These are phyloP conservation scores for Sarcocystis neurona DNA, from an alignment of 169 alveolate species.

Conservation along the genomic window DNA sequence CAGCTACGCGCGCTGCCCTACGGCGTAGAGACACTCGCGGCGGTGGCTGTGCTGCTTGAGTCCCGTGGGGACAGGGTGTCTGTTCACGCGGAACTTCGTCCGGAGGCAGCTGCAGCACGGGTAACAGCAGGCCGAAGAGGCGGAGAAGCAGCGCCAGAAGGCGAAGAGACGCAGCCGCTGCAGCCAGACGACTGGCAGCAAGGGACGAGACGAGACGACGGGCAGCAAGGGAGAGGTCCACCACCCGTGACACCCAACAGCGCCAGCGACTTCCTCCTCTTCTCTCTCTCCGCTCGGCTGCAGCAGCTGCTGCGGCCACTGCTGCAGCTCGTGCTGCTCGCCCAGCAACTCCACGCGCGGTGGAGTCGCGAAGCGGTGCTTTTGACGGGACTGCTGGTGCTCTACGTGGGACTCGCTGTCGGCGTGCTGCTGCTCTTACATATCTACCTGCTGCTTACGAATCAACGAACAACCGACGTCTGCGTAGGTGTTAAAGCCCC, in stretches of 20 bases:
- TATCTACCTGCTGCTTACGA: conserved; percentile 24
- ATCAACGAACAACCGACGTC: neutral
- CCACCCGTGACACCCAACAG: too few species aligned
- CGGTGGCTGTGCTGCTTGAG: too few species aligned
- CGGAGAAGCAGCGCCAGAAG: neutral
- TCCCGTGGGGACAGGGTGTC: too few species aligned
- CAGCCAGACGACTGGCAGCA: neutral
- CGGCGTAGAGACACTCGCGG: neutral
- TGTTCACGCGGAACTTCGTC: too few species aligned
- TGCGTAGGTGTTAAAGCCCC: neutral
- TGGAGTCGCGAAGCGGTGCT: neutral
- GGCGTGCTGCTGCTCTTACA: conserved; percentile 3
- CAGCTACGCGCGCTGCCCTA: neutral
- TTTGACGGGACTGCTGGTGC: neutral
- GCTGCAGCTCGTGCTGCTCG: neutral
- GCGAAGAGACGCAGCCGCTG: neutral
- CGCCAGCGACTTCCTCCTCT: too few species aligned
- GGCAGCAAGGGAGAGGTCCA: too few species aligned
- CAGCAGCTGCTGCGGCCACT: too few species aligned
- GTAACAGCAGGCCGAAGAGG: neutral
- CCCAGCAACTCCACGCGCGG: neutral
- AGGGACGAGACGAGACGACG: neutral
- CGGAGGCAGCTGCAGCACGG: neutral
- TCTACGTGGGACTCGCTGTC: conserved; percentile 35
- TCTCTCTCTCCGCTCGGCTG: too few species aligned